A percentile compares a stretch with the other conserved stretches of the same genome.
Evolutionary conservation across 352 stramenopile genomes (phyloP).

Genomic region (Phytophthora boehmeriae): DNA sequence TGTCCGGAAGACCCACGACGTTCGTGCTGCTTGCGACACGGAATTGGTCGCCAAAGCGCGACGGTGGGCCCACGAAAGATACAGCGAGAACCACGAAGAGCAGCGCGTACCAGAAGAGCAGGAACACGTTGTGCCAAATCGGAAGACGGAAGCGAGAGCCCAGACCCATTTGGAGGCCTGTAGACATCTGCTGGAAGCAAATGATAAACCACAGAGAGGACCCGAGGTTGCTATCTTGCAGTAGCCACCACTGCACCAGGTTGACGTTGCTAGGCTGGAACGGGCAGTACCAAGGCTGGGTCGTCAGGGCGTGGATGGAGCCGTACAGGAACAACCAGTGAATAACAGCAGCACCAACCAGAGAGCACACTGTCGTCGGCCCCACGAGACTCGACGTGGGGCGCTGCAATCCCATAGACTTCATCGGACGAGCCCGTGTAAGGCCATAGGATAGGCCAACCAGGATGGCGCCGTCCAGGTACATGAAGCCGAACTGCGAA

Average conservation of each 20-base stretch:
- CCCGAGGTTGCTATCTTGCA: constrained; percentile 72
- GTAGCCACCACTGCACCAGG: constrained; percentile 73
- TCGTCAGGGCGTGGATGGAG: constrained; percentile 64
- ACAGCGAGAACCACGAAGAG: constrained; percentile 61
- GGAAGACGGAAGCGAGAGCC: constrained; percentile 69
- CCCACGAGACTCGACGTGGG: constrained; percentile 87
- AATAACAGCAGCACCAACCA: constrained; percentile 62
- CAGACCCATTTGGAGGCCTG: constrained; percentile 61
- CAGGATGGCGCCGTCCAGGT: constrained; percentile 78
- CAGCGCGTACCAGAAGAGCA: constrained; percentile 65
- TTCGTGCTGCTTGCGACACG: constrained; percentile 78
- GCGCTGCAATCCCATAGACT: constrained; percentile 60
- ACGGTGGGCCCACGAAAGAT: constrained; percentile 60
- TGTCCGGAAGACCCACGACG: constrained; percentile 68
- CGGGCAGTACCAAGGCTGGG: constrained; percentile 69
- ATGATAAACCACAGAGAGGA: constrained; percentile 68
- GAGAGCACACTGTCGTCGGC: constrained; percentile 66
- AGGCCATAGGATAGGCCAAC: constrained; percentile 84
- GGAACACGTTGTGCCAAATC: constrained; percentile 70
- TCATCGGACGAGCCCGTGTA: constrained; percentile 66
- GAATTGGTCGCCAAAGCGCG: constrained; percentile 71
- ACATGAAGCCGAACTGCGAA: constrained; percentile 88
- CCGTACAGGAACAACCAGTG: constrained; percentile 80
- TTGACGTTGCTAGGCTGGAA: constrained; percentile 73
- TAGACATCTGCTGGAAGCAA: constrained; percentile 75